Evolutionary conservation across 2,329 filamentous ascomycete genomes (phyloP), one percentile per base, ranked within the genome.

Genomic region (Leptographium flavum): DNA sequence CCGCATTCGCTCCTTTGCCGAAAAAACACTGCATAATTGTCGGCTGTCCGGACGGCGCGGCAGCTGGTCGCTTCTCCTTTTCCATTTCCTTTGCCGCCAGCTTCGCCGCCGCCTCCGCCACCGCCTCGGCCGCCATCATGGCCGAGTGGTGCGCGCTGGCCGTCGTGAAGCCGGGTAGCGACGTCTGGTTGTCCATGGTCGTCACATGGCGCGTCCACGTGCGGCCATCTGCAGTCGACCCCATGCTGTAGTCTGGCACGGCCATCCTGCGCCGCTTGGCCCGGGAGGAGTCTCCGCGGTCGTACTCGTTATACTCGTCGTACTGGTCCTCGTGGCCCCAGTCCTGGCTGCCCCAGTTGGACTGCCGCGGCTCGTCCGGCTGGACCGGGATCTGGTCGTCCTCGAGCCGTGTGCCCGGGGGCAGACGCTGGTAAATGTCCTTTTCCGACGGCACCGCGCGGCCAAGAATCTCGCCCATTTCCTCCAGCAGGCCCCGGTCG

Each of bases 391-490:
- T 86, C 11, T 71, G 57, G 50, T 83, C 74, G 57, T 92, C 86
- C 54, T 84, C 77, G 0, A 68, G 64, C 37, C 64, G 69, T 46
- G 71, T 72, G 61, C 80, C 69, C 21, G 61, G 57, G 0, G 72
- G 69, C 35, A 79, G 63, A 6, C 60, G 60, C 43, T 70, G 67
- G 43, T 71, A 70, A 39, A 87, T 70, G 27, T 64, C 60, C 40
- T 69, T 61, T 42, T 74, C 64, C 1, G 69, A 61, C 10, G 84
- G 82, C 31, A 76, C 70, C 1, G 68, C 60, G 47, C 85, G 73
- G 7, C 73, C 63, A 5, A 95, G 65, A 17, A 94, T 90, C 41
- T 71, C 76, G 5, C 83, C 81, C 8, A 92, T 73, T 27, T 76
- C 74, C 33, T 72, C 68, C 11, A 92, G 68, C 1, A 78, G 68